Base-by-base conservation (phyloP, 257 asterid genomes). In the Rehmannia glutinosa region DNA sequence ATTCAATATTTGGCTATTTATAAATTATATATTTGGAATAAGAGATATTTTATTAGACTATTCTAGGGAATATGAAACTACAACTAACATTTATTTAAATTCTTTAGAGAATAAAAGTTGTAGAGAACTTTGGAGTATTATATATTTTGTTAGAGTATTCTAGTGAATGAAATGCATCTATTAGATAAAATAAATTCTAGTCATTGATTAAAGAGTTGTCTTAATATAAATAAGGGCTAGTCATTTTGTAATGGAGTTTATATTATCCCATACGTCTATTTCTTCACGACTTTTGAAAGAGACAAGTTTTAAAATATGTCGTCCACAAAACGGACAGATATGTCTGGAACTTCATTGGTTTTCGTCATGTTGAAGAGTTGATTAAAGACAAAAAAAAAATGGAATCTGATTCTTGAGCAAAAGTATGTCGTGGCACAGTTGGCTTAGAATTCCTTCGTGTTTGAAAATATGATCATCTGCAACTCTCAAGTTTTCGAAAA, bases 321-420 rank as follows among this genome's bases (percentile, higher is more conserved):
- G 38, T 39, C 39, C 2, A 15, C 19, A 2, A 56, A 43, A 2
- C 25, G 27, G 27, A 45, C 8, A 17, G 36, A 24, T 1, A 69
- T 60, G 4, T 19, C 46, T 3, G 65, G 30, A 25, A 10, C 17
- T 9, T 50, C 13, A 2, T 30, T 10, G 10, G 1, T 15, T 24
- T 56, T 42, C 38, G 66, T 69, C 73, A 69, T 57, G 42, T 43
- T 46, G 57, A 63, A 63, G 23, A 62, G 19, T 25, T 62, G 54
- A 25, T 62, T 62, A 20, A 68, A 19, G 12, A 68, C 43, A n/a
- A n/a, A n/a, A n/a, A 8, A 69, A 57, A 35, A 43, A 69, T 4
- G 67, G 73, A 45, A 69, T 28, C 51, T 56, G 72, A 28, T 66
- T 66, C 55, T 66, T 64, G 9, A 69, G 28, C 43, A 57, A 15